phyloP scores from a whole-genome alignment of 768 basidiomycete species.

The Paxillus rubicundulus region DNA sequence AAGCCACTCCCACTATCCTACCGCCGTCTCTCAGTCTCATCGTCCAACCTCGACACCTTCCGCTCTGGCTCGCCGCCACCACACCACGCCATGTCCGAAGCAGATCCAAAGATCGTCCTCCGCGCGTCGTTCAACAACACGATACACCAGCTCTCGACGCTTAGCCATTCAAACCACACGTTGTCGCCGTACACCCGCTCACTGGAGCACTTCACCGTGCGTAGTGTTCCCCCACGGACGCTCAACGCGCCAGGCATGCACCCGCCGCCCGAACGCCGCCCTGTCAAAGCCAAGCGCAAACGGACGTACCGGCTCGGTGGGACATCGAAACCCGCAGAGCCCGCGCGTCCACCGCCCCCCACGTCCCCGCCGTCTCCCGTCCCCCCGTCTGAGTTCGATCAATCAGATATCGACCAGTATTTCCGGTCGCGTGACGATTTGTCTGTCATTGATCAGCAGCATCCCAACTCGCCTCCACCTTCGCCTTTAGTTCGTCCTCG shows the following conservation, averaged over 20 bases:
- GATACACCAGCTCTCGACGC: constrained; percentile 81
- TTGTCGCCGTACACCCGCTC: constrained; percentile 91
- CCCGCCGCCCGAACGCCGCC: constrained; percentile 43
- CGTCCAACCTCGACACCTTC: constrained; percentile 36
- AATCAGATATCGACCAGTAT: constrained; percentile 72
- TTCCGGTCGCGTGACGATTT: constrained; percentile 45
- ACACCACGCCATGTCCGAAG: constrained; percentile 33
- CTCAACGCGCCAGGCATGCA: constrained; percentile 35
- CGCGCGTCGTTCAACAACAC: constrained; percentile 69
- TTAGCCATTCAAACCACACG: constrained; percentile 89
- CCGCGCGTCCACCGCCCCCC: constrained; percentile 9
- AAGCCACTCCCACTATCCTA: constrained; percentile 14
- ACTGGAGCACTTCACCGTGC: constrained; percentile 87
- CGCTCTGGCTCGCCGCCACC: constrained; percentile 34
- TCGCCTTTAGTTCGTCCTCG: neutral
- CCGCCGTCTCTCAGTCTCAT: constrained; percentile 36
- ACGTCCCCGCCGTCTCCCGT: constrained; percentile 32
- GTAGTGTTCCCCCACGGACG: constrained; percentile 73
- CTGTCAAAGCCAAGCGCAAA: constrained; percentile 74
- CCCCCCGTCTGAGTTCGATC: constrained; percentile 59
- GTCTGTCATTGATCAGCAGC: neutral
- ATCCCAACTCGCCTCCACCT: neutral
- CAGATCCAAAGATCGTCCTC: constrained; percentile 57
- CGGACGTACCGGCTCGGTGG: constrained; percentile 63
- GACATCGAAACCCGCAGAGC: constrained; percentile 11